These are phyloP conservation scores for Serendipita sp. DNA, from an alignment of 1,284 basidiomycete genomes.

Conservation along the genomic window DNA sequence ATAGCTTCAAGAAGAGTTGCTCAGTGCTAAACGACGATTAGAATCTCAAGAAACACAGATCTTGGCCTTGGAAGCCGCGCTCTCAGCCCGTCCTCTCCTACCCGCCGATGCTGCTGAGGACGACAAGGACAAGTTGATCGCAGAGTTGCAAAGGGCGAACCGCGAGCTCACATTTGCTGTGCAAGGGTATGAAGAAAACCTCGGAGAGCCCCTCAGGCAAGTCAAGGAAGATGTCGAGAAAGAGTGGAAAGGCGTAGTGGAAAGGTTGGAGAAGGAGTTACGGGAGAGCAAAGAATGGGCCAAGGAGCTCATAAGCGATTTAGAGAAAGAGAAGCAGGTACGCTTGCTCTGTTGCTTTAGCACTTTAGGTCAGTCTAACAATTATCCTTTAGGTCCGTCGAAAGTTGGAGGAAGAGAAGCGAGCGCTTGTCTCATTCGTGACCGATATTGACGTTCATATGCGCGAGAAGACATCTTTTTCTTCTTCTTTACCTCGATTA, in stretches of 20 bases:
- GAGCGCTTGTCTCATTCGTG: constrained; percentile 61
- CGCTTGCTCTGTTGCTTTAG: constrained; percentile 14
- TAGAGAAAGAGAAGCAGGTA: constrained; percentile 62
- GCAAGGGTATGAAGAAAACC: constrained; percentile 51
- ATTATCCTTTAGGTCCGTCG: constrained; percentile 28
- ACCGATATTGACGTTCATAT: constrained; percentile 46
- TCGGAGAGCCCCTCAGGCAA: constrained; percentile 55
- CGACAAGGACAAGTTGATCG: constrained; percentile 57
- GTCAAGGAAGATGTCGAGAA: constrained; percentile 69
- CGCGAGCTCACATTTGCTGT: constrained; percentile 58
- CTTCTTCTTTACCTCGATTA: background rate
- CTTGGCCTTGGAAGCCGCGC: constrained; percentile 58
- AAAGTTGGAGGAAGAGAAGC: constrained; percentile 58
- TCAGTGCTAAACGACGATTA: constrained; percentile 55
- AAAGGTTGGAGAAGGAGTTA: constrained; percentile 40
- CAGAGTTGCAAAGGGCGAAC: constrained; percentile 53
- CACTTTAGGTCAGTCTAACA: background rate
- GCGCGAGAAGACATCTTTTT: background rate
- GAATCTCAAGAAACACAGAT: constrained; percentile 70
- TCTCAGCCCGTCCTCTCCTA: constrained; percentile 46
- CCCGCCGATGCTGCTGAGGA: constrained; percentile 42
- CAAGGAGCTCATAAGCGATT: constrained; percentile 48
- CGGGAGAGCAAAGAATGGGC: constrained; percentile 61
- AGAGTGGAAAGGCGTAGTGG: constrained; percentile 55
- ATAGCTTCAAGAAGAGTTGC: constrained; percentile 77